Percentiles rank a stretch among this genome's conserved stretches.
These are phyloP conservation scores for Nitzschia palea DNA, from an alignment of 108 stramenopile species.

Conservation along the genomic window DNA sequence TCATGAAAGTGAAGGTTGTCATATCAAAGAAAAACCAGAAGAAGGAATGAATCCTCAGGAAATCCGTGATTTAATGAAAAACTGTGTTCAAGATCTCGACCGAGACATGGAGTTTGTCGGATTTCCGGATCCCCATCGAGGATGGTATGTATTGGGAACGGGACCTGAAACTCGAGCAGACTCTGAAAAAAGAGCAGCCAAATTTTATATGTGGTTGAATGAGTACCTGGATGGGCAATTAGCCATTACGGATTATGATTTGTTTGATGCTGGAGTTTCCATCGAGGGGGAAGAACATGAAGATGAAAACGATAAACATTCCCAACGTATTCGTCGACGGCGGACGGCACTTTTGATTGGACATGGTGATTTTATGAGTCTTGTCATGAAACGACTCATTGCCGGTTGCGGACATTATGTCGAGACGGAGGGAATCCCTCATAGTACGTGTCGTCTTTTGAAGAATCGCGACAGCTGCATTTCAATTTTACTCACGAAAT, in stretches of 20 bases:
- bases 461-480: too few species aligned
- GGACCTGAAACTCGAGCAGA: slow-evolving; percentile 64
- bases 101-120: slow-evolving; percentile 41
- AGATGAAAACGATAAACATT: slow-evolving; percentile 46
- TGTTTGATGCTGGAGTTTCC: slow-evolving; percentile 77
- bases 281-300: slow-evolving; percentile 67
- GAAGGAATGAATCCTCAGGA: slow-evolving; percentile 67
- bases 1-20: slow-evolving; percentile 75
- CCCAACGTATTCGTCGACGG: slow-evolving; percentile 39
- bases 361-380: slow-evolving; percentile 78
- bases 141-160: slow-evolving; percentile 68
- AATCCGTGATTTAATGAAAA: slow-evolving; percentile 34
- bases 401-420: slow-evolving; percentile 69
- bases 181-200: slow-evolving; percentile 63
- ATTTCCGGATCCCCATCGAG: slow-evolving; percentile 44
- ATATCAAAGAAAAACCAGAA: slow-evolving; percentile 49
- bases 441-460: slow-evolving; percentile 25
- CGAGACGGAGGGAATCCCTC: slow-evolving; percentile 57
- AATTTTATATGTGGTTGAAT: slow-evolving; percentile 71
- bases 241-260: slow-evolving; percentile 26
- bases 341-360: slow-evolving; percentile 62
- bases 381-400: slow-evolving; percentile 70
- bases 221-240: slow-evolving; percentile 73
- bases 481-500: too few species aligned
- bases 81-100: slow-evolving; percentile 2